A percentile compares a stretch with the other conserved stretches of the same genome.
Evolutionary conservation across 331 rosid species (phyloP).

Genomic region (Malus hybrid): DNA sequence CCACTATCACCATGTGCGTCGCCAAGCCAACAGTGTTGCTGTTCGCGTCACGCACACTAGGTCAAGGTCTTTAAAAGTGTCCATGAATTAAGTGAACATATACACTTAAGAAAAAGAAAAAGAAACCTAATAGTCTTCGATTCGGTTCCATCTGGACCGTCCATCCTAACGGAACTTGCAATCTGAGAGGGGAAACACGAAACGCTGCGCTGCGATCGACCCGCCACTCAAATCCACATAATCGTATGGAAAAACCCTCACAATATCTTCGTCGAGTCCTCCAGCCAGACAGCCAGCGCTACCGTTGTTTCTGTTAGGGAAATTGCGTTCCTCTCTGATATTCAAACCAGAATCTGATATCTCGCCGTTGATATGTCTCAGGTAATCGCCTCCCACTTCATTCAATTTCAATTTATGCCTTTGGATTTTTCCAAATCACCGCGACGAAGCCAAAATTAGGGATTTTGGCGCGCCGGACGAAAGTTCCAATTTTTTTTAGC

Average conservation of each 20-base stretch:
- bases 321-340: background rate
- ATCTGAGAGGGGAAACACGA: background rate
- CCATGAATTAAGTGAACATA: too few species aligned
- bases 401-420: background rate
- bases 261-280: background rate
- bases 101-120: too few species aligned
- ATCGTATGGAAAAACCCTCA: background rate
- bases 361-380: slow-evolving; percentile 57
- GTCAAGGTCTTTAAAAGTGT: too few species aligned
- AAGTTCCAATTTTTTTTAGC: background rate
- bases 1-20: too few species aligned
- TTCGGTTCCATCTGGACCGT: background rate
- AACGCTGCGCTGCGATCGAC: background rate
- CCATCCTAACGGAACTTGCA: background rate
- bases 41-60: too few species aligned
- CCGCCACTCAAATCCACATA: background rate
- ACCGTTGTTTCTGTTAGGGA: background rate
- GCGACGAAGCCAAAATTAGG: slow-evolving; percentile 5
- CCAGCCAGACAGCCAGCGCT: background rate
- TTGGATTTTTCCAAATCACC: background rate
- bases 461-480: background rate
- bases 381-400: slow-evolving; percentile 31
- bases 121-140: background rate
- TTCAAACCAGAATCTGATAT: background rate
- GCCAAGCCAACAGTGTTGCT: too few species aligned